A percentile compares a stretch with the other conserved stretches of the same genome.
Conservation (phyloP, 805 yeast genomes). For the Metschnikowia santaceciliae region DNA sequence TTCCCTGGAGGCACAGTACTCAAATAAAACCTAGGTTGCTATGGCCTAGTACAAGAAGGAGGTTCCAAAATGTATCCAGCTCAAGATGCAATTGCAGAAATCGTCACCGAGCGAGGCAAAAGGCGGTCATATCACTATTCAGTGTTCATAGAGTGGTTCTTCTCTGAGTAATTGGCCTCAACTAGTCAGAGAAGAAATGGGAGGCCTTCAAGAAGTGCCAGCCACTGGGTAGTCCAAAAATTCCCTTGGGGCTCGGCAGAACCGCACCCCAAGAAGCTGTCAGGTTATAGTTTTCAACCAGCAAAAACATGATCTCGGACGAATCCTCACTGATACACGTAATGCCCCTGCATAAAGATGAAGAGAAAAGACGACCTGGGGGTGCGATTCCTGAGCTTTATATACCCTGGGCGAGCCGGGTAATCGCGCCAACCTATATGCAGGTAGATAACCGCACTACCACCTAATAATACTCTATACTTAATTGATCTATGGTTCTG, state of each 20-base stretch:
- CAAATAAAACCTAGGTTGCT: slow-evolving; percentile 39
- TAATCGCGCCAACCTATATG: background rate
- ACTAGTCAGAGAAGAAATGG: slow-evolving; percentile 17
- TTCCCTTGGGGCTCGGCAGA: slow-evolving; percentile 60
- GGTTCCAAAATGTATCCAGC: slow-evolving; percentile 34
- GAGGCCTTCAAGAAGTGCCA: slow-evolving; percentile 34
- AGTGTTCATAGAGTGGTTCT: no score
- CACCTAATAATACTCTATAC: no score
- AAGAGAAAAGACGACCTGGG: slow-evolving; percentile 28
- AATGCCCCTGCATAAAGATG: slow-evolving; percentile 99
- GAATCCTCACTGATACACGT: slow-evolving; percentile 99
- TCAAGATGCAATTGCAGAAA: slow-evolving; percentile 34
- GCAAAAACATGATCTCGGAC: slow-evolving; percentile 99
- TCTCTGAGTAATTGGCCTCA: slow-evolving; percentile 24
- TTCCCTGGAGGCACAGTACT: slow-evolving; percentile 43
- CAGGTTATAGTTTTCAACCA: slow-evolving; percentile 99
- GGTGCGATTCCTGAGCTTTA: slow-evolving; percentile 5
- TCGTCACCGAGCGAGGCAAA: slow-evolving; percentile 47
- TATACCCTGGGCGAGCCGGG: slow-evolving; percentile 14
- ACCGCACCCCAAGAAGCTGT: slow-evolving; percentile 60
- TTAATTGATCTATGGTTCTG: no score
- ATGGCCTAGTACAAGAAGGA: slow-evolving; percentile 35
- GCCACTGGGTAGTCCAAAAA: slow-evolving; percentile 54
- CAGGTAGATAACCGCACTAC: background rate
- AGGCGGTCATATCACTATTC: slow-evolving; percentile 25